Evolutionary conservation across 352 stramenopile species (phyloP).

Genomic region (Pythium monospermum): DNA sequence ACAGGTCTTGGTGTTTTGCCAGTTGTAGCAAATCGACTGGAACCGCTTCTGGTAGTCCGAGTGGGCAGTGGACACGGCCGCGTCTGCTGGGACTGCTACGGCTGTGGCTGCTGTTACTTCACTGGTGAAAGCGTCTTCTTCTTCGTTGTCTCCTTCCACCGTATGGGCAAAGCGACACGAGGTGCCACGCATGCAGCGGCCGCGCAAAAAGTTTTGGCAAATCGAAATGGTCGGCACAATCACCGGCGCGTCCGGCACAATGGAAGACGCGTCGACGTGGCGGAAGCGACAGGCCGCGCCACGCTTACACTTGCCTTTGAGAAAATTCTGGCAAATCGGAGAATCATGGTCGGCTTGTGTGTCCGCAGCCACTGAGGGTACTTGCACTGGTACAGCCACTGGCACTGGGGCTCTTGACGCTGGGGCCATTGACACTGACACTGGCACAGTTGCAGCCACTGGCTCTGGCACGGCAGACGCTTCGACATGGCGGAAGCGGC

Average conservation of each 20-base stretch:
- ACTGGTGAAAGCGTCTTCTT: not conserved
- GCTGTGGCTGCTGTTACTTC: not conserved
- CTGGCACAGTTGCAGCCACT: not conserved
- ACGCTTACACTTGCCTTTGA: constrained; percentile 32
- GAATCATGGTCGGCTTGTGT: constrained; percentile 5
- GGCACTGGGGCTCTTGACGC: not conserved
- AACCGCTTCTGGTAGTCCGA: constrained; percentile 35
- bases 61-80: constrained; percentile 11
- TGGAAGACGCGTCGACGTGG: constrained; percentile 14
- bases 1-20: constrained; percentile 25
- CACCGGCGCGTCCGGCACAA: not conserved
- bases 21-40: constrained; percentile 36
- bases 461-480: not conserved
- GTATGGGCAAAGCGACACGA: constrained; percentile 30
- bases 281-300: constrained; percentile 24
- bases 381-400: not conserved
- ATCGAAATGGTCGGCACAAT: constrained; percentile 21
- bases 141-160: not conserved
- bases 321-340: constrained; percentile 27
- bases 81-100: not conserved
- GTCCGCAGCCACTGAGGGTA: not conserved
- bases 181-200: constrained; percentile 19
- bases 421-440: not conserved
- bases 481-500: constrained; percentile 29
- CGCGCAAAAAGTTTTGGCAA: constrained; percentile 25